phyloP scores from a whole-genome alignment of 345 rosid genomes.

The Salix viminalis region DNA sequence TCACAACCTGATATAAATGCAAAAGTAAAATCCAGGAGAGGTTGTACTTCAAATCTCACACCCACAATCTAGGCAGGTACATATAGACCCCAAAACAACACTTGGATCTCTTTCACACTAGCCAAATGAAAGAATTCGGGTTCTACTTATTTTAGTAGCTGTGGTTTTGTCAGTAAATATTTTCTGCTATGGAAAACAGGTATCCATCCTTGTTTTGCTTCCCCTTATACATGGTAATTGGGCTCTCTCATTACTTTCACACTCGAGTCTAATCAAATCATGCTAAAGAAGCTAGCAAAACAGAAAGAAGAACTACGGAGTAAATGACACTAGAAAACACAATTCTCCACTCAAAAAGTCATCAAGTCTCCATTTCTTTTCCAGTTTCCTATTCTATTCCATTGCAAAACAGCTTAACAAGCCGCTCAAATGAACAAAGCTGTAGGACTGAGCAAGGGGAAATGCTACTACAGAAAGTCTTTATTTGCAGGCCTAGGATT shows the following conservation, averaged over 20 bases:
- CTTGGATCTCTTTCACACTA: background rate
- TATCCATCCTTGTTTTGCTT: background rate
- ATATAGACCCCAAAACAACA: background rate
- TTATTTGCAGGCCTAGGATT: constrained; percentile 13
- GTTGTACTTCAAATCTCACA: constrained; percentile 15
- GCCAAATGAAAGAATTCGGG: background rate
- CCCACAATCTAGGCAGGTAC: background rate
- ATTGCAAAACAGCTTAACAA: constrained; percentile 18
- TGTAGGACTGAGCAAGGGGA: constrained; percentile 7
- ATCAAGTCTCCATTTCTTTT: constrained; percentile 21
- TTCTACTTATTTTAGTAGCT: constrained; percentile 3
- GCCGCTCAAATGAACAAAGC: constrained; percentile 6
- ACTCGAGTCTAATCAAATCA: background rate
- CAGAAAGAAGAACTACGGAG: background rate
- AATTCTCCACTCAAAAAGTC: background rate
- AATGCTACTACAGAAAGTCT: constrained; percentile 5
- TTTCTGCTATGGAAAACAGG: background rate
- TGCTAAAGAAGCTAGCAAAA: background rate
- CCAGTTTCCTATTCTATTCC: constrained; percentile 23
- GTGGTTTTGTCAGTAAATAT: background rate
- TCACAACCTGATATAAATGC: constrained; percentile 14
- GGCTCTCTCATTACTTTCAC: background rate
- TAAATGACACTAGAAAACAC: background rate
- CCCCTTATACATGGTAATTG: background rate
- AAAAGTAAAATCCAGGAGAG: background rate